A percentile compares a stretch with the other conserved stretches of the same genome.
These are phyloP conservation scores for Nymphaea thermarum DNA, from an alignment of 164 flowering plant species.

Conservation along the genomic window DNA sequence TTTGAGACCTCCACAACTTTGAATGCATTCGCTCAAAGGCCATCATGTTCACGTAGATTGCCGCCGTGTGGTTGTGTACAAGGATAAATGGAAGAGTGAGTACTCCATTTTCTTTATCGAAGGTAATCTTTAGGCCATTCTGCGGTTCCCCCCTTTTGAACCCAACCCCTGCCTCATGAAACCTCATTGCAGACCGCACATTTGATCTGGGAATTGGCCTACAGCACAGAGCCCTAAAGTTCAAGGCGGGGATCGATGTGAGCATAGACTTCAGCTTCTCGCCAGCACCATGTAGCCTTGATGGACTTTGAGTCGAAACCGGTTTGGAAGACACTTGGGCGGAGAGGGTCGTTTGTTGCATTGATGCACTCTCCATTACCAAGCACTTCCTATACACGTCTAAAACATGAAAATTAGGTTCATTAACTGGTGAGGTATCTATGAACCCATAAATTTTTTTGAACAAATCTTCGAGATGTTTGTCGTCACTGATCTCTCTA, in stretches of 20 bases:
- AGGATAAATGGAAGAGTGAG: slow-evolving; percentile 28
- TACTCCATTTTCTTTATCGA: slow-evolving; percentile 21
- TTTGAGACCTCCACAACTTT: no score
- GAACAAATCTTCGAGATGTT: not conserved
- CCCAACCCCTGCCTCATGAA: slow-evolving; percentile 40
- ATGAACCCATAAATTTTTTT: no score
- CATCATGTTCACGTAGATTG: slow-evolving; percentile 37
- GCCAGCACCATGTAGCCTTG: no score
- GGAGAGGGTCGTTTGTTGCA: not conserved
- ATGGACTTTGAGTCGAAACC: no score
- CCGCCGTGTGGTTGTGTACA: slow-evolving; percentile 36
- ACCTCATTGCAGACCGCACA: slow-evolving; percentile 20
- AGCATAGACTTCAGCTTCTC: no score
- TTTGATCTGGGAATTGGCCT: no score
- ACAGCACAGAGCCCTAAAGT: no score
- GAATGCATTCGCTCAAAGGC: slow-evolving; percentile 41
- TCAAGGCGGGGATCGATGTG: no score
- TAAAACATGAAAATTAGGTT: not conserved
- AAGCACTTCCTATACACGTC: not conserved
- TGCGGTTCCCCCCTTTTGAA: slow-evolving; percentile 19
- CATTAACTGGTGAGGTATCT: not conserved
- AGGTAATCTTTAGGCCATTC: slow-evolving; percentile 35
- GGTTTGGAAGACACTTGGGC: not conserved
- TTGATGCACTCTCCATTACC: not conserved
- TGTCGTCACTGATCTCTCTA: not conserved